Evolutionary conservation across 148 eudicot species (phyloP), one percentile per base, ranked within the genome.

Genomic region (Vaccinium darrowii): DNA sequence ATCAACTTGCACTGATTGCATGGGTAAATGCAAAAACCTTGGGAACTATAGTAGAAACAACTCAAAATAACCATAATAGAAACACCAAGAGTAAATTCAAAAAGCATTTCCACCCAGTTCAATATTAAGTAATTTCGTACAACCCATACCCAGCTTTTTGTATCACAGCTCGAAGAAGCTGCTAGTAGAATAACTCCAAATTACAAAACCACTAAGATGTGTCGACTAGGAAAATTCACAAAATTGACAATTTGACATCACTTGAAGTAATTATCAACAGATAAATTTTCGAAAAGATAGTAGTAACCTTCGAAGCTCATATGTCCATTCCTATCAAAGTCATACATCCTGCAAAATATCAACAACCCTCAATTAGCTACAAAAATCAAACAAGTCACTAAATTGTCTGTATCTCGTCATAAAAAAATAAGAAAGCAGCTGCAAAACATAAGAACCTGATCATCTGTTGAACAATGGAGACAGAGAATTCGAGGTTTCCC

Each of bases 391-490:
- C 5, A 47, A 76, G 50, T 16, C 60, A 78, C n/a, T 21, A 43
- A 60, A 1, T 47, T 60, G 67, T 79, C 1, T n/a, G 78, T 27
- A 33, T 27, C 63, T 33, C 16, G 11, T 52, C 36, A 51, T 25
- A 58, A 21, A 69, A 69, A 33, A 25, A 33, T 13, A 19, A 3
- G 14, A 52, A 72, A 1, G 16, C n/a, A 77, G 49, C 12, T 3
- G 27, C 15, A 47, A 43, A 62, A 72, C 12, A 65, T 47, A 57
- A 53, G 79, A 19, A 92, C 98, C 98, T 95, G 92, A 95, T 93
- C 98, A 95, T 95, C 84, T 95, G 98, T 84, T 95, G 95, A 76
- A 94, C 98, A 90, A 95, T 88, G 50, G 98, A 88, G 81, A 93
- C 81, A 14, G 98, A 79, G 87, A 95, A 91, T 54, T 94, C 87